These are phyloP conservation scores for Mycocentrospora acerina DNA, from an alignment of 2,329 filamentous ascomycete genomes.

Conservation along the genomic window DNA sequence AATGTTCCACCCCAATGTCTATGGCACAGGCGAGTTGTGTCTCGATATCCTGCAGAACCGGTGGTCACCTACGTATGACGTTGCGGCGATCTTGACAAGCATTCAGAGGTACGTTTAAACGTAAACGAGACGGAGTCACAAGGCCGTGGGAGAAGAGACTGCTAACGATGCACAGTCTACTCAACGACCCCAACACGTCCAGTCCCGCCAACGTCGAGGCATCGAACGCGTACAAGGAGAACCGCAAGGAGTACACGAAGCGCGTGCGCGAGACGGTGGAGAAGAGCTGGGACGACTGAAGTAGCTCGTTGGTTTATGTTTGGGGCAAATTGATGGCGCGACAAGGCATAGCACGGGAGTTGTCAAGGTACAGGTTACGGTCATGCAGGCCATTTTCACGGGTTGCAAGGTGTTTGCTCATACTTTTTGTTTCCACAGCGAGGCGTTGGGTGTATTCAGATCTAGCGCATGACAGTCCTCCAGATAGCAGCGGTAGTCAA, in stretches of 20 bases:
- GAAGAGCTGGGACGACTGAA: conserved; percentile 95
- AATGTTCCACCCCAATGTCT: conserved; percentile 99
- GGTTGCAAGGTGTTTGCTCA: conserved; percentile 11
- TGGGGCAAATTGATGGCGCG: conserved; percentile 10
- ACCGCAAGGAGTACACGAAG: conserved; percentile 94
- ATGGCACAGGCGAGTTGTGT: conserved; percentile 93
- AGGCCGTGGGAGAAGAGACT: conserved; percentile 1
- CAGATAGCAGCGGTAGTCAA: background rate
- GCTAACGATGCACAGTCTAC: conserved; percentile 60
- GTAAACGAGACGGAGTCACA: background rate
- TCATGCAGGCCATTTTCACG: background rate
- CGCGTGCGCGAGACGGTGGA: conserved; percentile 94
- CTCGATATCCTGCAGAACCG: conserved; percentile 96
- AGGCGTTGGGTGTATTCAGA: conserved; percentile 23
- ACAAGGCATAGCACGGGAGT: conserved; percentile 21
- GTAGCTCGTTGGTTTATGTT: background rate
- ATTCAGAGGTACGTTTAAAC: conserved; percentile 76
- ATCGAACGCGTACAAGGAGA: conserved; percentile 97
- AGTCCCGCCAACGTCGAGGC: conserved; percentile 97
- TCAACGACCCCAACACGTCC: conserved; percentile 98
- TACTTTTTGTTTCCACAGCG: conserved; percentile 19
- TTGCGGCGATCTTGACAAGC: conserved; percentile 93
- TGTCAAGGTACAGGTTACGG: conserved; percentile 9
- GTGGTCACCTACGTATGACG: conserved; percentile 98
- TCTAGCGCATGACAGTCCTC: conserved; percentile 13